Conservation (phyloP, 2,329 filamentous ascomycete genomes). For the Aureobasidium pullulans region DNA sequence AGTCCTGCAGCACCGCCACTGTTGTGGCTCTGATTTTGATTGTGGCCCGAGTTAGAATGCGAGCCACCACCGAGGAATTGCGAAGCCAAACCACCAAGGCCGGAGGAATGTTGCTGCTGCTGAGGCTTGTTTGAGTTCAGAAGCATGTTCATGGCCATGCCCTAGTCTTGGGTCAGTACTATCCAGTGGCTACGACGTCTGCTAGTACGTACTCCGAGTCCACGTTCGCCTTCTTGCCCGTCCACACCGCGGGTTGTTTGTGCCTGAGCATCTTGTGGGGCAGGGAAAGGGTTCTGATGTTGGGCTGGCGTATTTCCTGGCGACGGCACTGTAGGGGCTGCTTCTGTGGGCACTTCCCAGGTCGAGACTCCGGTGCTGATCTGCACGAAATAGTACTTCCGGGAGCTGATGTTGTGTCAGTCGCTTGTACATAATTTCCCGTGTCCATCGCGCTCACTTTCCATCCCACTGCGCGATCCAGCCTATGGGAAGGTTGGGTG, state of each 20-base stretch:
- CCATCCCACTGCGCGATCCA: constrained; percentile 37
- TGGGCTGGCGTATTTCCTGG: constrained; percentile 31
- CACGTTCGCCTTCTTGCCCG: constrained; percentile 22
- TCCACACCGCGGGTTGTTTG: constrained; percentile 20
- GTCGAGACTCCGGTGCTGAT: constrained; percentile 35
- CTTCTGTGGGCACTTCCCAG: constrained; percentile 33
- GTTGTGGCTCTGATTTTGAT: background rate
- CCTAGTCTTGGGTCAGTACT: constrained; percentile 13
- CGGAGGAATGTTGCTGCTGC: constrained; percentile 17
- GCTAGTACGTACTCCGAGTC: constrained; percentile 19
- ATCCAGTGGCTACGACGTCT: background rate
- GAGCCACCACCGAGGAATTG: constrained; percentile 24
- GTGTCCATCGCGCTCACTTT: constrained; percentile 25
- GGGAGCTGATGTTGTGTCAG: constrained; percentile 23
- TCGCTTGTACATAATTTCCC: background rate
- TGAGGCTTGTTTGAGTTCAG: constrained; percentile 25
- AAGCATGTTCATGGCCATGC: constrained; percentile 22
- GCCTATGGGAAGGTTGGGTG: constrained; percentile 32
- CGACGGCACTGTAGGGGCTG: constrained; percentile 32
- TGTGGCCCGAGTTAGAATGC: constrained; percentile 14
- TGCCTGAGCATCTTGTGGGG: constrained; percentile 21
- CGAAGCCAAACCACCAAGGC: constrained; percentile 25
- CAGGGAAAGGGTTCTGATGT: constrained; percentile 27
- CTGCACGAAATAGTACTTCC: constrained; percentile 37
- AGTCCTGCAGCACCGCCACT: constrained; percentile 18